Percentiles rank a stretch among this genome's conserved stretches.
Conservation (phyloP, 169 alveolate genomes). For the Pseudocohnilembus persalinus region DNA sequence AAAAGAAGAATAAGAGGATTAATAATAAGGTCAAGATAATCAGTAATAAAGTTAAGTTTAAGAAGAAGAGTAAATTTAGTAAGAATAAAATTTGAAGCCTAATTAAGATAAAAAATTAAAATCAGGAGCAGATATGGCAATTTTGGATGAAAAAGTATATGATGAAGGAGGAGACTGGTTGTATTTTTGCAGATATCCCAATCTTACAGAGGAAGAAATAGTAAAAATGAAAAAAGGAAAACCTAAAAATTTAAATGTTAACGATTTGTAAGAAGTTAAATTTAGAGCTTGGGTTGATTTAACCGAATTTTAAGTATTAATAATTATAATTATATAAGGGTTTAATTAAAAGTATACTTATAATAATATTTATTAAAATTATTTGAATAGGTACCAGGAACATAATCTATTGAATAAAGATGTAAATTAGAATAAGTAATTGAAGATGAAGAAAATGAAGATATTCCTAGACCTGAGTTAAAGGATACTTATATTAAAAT, state of each 20-base stretch:
- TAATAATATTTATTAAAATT: no score
- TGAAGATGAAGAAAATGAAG: slow-evolving; percentile 25
- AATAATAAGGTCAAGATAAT: slow-evolving; percentile 1
- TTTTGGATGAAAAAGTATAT: slow-evolving; percentile 36
- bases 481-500: slow-evolving; percentile 30
- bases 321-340: no score
- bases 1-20: neutral
- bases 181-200: slow-evolving; percentile 37
- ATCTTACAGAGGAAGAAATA: slow-evolving; percentile 42
- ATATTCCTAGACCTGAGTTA: slow-evolving; percentile 33
- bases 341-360: no score
- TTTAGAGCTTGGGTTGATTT: slow-evolving; percentile 50
- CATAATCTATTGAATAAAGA: slow-evolving; percentile 14
- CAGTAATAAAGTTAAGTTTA: neutral
- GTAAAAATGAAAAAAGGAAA: slow-evolving; percentile 37
- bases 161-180: slow-evolving; percentile 48
- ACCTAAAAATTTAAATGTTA: slow-evolving; percentile 38
- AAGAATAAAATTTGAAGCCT: slow-evolving; percentile 3
- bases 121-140: slow-evolving; percentile 19
- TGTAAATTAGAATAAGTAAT: slow-evolving; percentile 26
- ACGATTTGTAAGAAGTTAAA: slow-evolving; percentile 31
- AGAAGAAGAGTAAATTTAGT: slow-evolving; percentile 27
- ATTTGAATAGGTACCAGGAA: slow-evolving; percentile 20
- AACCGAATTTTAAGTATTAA: slow-evolving; percentile 11
- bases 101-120: slow-evolving; percentile 1